These are phyloP conservation scores for Macrotyloma uniflorum DNA, from an alignment of 306 rosid genomes.

Conservation along the genomic window DNA sequence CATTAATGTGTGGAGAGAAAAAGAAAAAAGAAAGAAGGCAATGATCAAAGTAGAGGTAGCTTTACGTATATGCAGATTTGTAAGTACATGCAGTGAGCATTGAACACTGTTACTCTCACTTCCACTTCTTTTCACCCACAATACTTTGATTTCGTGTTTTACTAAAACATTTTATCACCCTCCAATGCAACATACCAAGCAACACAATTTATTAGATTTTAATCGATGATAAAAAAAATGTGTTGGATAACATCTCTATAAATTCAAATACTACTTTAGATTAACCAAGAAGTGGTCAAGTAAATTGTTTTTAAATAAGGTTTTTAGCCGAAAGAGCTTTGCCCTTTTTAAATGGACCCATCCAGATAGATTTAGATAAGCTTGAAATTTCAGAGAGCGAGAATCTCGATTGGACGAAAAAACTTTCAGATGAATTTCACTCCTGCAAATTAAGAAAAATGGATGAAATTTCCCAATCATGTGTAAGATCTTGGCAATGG, in stretches of 20 bases:
- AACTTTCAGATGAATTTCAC: not conserved
- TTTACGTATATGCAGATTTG: not conserved
- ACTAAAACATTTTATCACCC: not conserved
- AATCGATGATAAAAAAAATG: too few species aligned
- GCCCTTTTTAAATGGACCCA: not conserved
- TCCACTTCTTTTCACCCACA: not conserved
- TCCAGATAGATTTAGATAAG: not conserved
- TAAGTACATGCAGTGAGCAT: not conserved
- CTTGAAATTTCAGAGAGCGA: not conserved
- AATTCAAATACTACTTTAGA: not conserved
- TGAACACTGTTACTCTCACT: not conserved
- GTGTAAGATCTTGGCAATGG: not conserved
- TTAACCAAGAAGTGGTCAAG: not conserved
- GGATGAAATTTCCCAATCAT: not conserved
- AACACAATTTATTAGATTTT: not conserved
- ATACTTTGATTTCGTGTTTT: not conserved
- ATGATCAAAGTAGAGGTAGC: not conserved
- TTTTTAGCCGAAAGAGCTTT: not conserved
- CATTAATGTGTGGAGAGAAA: not conserved
- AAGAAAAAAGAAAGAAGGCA: not conserved
- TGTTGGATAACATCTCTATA: not conserved
- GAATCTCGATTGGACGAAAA: not conserved
- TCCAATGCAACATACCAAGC: not conserved
- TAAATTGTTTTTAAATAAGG: not conserved
- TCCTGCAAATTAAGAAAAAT: not conserved